Base-by-base conservation (phyloP, 148 eudicot species). In the Cornus kousa region DNA sequence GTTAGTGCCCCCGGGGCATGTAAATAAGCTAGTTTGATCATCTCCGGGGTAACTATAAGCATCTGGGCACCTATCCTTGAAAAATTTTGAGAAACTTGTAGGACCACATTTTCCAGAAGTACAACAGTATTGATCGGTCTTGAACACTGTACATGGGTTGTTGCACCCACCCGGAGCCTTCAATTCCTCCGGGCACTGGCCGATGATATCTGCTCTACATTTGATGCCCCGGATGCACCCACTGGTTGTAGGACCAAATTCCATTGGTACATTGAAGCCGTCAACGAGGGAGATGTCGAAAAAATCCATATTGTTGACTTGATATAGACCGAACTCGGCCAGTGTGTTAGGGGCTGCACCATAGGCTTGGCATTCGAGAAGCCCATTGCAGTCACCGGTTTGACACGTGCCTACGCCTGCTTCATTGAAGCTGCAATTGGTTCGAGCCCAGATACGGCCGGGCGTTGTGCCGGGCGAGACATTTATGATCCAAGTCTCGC, bases 381-480 rank as follows among this genome's bases (percentile, higher is more conserved):
- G 74, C 0, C 91, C 91, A 1, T 80, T 79, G 20, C 92, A 91
- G 69, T 86, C 92, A 2, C 92, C 92, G 0, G 91, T 89, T 22
- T 76, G 59, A 35, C 94, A 91, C 3, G 33, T 57, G 37, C 89
- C 89, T 0, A 67, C 68, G 0, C 88, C 91, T 0, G 69, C n/a
- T 1, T 74, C 87, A 73, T 88, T 82, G 14, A 75, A 79, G 32
- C 40, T 83, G 86, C 91, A 91, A 0, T 77, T 75, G 1, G 95
- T 91, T 0, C 92, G 86, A 43, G 76, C 81, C 95, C 95, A 89
- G 1, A 91, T 85, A 2, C 91, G 88, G 37, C 84, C 90, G 67
- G 14, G n/a, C 0, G 22, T 53, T 10, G 85, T 88, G 23, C 92
- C 90, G 0, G 87, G 48, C 0, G 76, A 19, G 13, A 82, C 87